Base-by-base conservation (phyloP, 139 green algal genomes). In the Chlamydomonas sphaeroides region DNA sequence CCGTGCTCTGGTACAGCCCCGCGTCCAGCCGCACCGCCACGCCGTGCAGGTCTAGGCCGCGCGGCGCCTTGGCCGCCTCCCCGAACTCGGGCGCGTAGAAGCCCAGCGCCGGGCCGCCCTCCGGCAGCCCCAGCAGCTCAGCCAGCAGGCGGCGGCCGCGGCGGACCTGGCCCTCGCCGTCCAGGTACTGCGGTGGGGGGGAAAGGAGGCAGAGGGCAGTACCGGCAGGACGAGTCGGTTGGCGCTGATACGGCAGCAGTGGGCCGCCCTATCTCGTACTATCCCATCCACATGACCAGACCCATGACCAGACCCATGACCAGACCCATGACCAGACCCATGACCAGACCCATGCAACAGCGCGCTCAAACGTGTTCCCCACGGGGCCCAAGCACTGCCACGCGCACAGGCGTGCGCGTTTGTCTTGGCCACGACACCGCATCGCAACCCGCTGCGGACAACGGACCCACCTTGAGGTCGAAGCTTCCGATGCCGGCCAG, bases 11-110 rank as follows among this genome's bases (percentile, higher is more conserved):
- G 72, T 92, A 92, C 36, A 92, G 72, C 25, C 84, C 84, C 32
- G 80, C 72, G 56, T 92, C 83, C 59, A 92, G 86, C 3, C 89
- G 78, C 8, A 71, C 69, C 3, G 86, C 74, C 20, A 92, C 82
- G 15, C 35, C 74, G 78, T 89, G 86, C 71, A 92, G 84, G 68
- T 92, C 89, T 28, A 90, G 62, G 0, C 65, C 78, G 0, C 86
- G 68, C 1, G 81, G 72, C 18, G 61, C 53, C 23, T 83, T 77
- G 33, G 63, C 33, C 45, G 68, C 68, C 33, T 56, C 61, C 4
- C 56, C 59, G 1, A 89, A 81, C 62, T 90, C 89, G 32, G 68
- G 80, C 6, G 88, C 88, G 56, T 75, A 91, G 70, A 89, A 91
- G 65, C 67, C 79, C 83, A 90, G 71, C 56, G 45, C 28, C 26